Base-by-base conservation (phyloP, 495 filamentous ascomycete species). In the Podospora appendiculata region DNA sequence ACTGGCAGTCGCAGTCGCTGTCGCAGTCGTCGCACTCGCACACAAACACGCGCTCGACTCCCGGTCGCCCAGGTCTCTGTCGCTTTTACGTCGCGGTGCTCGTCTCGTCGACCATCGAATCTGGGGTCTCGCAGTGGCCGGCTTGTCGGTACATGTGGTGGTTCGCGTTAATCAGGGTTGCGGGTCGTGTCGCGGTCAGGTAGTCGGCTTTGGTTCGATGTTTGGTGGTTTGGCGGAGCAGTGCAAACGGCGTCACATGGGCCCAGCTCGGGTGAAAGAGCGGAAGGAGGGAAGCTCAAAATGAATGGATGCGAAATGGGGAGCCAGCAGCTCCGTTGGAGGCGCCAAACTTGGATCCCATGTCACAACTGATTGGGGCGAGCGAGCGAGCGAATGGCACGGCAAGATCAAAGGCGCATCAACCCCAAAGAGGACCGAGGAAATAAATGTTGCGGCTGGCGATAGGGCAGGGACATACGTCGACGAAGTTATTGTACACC, bases 211-310 rank as follows among this genome's bases (percentile, higher is more conserved):
- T 38, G 36, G 36, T 38, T 13, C 10, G 36, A 38, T 38, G 16
- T 39, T 53, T 25, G 25, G 42, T 45, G 18, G 42, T 25, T 32
- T 17, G 8, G 17, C 32, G 17, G 42, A 45, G 19, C 10, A 11
- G 16, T 43, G 41, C 41, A 32, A 62, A 52, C 56, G 51, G 51
- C 51, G 55, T 60, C 53, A 62, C 62, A 62, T 65, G 36, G 36
- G 25, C 25, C 25, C 25, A 5, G 25, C 25, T 25, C 25, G 25
- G 25, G 25, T 25, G 25, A 25, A 25, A 25, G 25, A 25, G 25
- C 25, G 25, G 25, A 25, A 25, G 25, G 25, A 25, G 2, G 25
- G 25, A 25, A 25, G 25, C 25, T 25, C 25, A 25, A 25, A 25
- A 25, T 25, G 25, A 25, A 25, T 25, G 25, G 5, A 25, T 25